phyloP scores from a whole-genome alignment of 768 basidiomycete genomes.

The Lentinula aciculospora region DNA sequence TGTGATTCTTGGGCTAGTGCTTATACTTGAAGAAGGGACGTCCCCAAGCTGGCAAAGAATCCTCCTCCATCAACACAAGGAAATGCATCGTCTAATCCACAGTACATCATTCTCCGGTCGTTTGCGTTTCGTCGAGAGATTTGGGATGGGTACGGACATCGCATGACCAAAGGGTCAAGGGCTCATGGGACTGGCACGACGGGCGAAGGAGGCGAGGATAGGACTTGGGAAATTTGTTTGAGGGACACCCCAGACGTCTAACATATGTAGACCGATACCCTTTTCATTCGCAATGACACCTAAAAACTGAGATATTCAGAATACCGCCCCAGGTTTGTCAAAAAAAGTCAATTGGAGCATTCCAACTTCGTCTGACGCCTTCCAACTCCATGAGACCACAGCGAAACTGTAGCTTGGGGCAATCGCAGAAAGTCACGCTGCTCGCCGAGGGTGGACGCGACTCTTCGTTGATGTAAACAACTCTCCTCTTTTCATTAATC shows the following conservation, averaged over 20 bases:
- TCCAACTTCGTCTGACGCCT: too few species aligned
- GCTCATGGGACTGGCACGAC: constrained; percentile 60
- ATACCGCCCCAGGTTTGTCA: too few species aligned
- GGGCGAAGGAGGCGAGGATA: constrained; percentile 70
- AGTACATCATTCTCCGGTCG: constrained; percentile 67
- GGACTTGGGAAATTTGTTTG: constrained; percentile 82
- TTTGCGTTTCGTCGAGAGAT: constrained; percentile 65
- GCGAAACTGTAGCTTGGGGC: too few species aligned
- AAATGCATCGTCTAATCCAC: constrained; percentile 51
- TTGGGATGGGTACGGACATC: constrained; percentile 87
- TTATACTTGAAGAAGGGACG: constrained; percentile 44
- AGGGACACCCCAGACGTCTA: background rate
- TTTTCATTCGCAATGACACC: too few species aligned
- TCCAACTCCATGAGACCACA: too few species aligned
- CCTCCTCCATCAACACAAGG: constrained; percentile 50
- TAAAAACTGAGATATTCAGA: too few species aligned
- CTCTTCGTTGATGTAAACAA: too few species aligned
- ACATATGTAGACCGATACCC: too few species aligned
- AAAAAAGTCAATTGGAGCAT: too few species aligned
- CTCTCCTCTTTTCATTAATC: too few species aligned
- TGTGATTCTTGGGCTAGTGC: background rate
- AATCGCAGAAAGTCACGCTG: too few species aligned
- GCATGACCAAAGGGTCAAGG: constrained; percentile 90
- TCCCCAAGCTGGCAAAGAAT: constrained; percentile 69
- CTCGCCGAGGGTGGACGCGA: too few species aligned